phyloP scores from a whole-genome alignment of 306 rosid genomes.

The Lathyrus sativus region DNA sequence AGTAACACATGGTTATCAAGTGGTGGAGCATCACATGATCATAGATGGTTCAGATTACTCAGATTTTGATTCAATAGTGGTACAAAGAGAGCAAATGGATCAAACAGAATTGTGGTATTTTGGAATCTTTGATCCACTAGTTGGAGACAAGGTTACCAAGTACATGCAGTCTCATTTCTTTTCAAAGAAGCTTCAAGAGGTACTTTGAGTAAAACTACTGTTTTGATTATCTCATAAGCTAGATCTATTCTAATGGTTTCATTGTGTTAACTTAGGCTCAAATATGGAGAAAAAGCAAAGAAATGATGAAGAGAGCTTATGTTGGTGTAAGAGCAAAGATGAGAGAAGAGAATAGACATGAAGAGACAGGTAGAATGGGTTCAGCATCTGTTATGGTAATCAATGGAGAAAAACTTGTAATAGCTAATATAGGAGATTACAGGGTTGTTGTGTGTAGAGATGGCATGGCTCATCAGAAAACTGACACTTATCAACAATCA shows the following conservation, averaged over 20 bases:
- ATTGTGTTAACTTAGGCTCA: constrained; percentile 42
- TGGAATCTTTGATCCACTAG: constrained; percentile 63
- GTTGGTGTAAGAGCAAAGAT: constrained; percentile 55
- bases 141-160: constrained; percentile 68
- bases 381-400: constrained; percentile 70
- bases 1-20: constrained; percentile 67
- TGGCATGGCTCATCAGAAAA: constrained; percentile 64
- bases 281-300: constrained; percentile 57
- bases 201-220: not conserved
- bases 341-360: constrained; percentile 30
- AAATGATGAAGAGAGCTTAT: constrained; percentile 70
- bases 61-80: constrained; percentile 65
- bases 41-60: constrained; percentile 40
- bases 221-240: not conserved
- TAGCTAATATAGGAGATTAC: constrained; percentile 71
- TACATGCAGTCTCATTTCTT: constrained; percentile 75
- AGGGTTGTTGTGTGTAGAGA: constrained; percentile 75
- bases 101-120: constrained; percentile 72
- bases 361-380: constrained; percentile 35
- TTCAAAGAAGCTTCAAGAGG: constrained; percentile 63
- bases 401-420: constrained; percentile 70
- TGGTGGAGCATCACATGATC: constrained; percentile 39
- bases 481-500: constrained; percentile 37
- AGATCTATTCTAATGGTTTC: not conserved
- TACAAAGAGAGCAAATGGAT: constrained; percentile 67